A percentile compares a stretch with the other conserved stretches of the same genome.
phyloP scores from a whole-genome alignment of 768 basidiomycete genomes.

The Kwoniella heveanensis region DNA sequence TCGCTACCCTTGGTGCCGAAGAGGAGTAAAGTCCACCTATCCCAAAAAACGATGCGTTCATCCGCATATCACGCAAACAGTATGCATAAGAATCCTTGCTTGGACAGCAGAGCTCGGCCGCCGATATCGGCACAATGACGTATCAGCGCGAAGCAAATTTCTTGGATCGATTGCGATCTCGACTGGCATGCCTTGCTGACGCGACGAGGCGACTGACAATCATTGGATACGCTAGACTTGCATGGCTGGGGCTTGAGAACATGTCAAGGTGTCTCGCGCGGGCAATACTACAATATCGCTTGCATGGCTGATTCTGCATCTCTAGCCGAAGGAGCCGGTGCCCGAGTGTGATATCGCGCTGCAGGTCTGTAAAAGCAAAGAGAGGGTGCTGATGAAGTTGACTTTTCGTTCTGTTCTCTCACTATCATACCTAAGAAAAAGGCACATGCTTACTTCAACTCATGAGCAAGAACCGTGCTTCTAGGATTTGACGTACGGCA shows the following conservation, averaged over 20 bases:
- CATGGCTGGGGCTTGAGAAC: conserved; percentile 14
- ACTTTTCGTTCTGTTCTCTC: not conserved
- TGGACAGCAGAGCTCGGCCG: not conserved
- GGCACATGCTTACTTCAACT: too few species aligned
- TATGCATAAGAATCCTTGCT: not conserved
- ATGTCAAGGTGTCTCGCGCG: conserved; percentile 18
- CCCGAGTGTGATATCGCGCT: too few species aligned
- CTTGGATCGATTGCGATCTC: not conserved
- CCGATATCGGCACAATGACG: not conserved
- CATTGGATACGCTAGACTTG: not conserved
- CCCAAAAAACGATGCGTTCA: not conserved
- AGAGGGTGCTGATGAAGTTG: not conserved
- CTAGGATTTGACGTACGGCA: too few species aligned
- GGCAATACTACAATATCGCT: conserved; percentile 15
- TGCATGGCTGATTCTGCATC: conserved; percentile 10
- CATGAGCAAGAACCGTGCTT: too few species aligned
- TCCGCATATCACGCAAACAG: not conserved
- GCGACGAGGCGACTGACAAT: not conserved
- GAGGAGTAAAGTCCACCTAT: conserved; percentile 31
- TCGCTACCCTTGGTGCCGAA: conserved; percentile 50
- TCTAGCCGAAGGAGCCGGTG: too few species aligned
- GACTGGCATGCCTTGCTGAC: not conserved
- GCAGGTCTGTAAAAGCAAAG: not conserved
- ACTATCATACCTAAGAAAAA: too few species aligned
- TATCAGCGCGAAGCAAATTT: not conserved